Percentiles rank a stretch among this genome's conserved stretches.
Evolutionary conservation across 1,284 basidiomycete genomes (phyloP).

Genomic region (Exobasidium cylindrosporum): DNA sequence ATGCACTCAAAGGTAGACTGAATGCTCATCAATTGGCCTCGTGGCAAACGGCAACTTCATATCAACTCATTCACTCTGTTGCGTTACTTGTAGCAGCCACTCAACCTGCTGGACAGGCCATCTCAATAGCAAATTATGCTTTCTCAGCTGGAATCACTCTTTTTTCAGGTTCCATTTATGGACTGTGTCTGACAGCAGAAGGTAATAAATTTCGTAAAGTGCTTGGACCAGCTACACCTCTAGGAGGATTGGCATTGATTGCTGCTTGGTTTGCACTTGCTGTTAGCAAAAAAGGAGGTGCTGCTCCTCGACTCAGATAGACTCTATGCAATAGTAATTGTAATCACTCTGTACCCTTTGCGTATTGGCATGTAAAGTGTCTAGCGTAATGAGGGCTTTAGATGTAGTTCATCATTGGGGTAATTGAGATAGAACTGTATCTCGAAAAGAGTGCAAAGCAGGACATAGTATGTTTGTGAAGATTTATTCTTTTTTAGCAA

Average conservation of each 20-base stretch:
- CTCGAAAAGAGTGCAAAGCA: too few relatives aligned
- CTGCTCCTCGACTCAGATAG: not conserved
- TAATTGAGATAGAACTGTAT: too few relatives aligned
- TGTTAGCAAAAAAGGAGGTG: conserved; percentile 21
- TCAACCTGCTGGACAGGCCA: conserved; percentile 21
- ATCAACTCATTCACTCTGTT: conserved; percentile 49
- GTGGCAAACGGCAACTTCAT: conserved; percentile 49
- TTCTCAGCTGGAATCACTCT: conserved; percentile 48
- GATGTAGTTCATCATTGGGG: too few relatives aligned
- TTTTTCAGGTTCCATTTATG: conserved; percentile 52
- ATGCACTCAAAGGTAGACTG: conserved; percentile 45
- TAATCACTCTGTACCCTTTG: too few relatives aligned
- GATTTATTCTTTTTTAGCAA: too few relatives aligned
- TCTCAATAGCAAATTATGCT: conserved; percentile 33
- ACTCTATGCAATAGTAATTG: too few relatives aligned
- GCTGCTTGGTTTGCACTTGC: conserved; percentile 48
- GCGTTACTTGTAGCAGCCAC: conserved; percentile 33
- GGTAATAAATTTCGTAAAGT: conserved; percentile 40
- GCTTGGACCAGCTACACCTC: conserved; percentile 43
- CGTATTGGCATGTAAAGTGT: too few relatives aligned
- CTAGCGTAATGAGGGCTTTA: too few relatives aligned
- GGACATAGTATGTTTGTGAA: too few relatives aligned
- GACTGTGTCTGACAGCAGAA: conserved; percentile 42
- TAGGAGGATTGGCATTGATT: conserved; percentile 49
- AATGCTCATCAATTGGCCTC: conserved; percentile 37